Evolutionary conservation across 2,329 filamentous ascomycete species (phyloP).

Genomic region (Calonectria fujianensis): DNA sequence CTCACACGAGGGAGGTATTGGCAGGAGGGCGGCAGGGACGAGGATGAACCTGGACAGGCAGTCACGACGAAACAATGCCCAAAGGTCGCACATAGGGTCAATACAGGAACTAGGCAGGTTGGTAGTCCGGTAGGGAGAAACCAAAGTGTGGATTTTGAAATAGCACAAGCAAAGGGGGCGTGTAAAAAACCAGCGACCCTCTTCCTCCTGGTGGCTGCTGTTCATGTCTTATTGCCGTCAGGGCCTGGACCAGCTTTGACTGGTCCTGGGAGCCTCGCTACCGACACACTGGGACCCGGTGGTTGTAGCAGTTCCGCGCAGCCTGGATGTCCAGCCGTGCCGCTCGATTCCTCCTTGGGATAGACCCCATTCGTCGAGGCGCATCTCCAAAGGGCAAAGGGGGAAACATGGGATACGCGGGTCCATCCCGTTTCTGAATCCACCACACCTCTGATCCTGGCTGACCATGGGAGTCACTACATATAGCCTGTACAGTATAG

Average conservation of each 20-base stretch:
- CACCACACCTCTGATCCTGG: conserved; percentile 31
- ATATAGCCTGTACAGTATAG: background rate
- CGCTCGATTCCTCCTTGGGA: conserved; percentile 42
- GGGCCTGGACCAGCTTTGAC: conserved; percentile 46
- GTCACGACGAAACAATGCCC: conserved; percentile 13
- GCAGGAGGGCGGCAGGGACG: conserved; percentile 26
- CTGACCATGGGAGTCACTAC: conserved; percentile 1
- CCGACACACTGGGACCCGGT: conserved; percentile 52
- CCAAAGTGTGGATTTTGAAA: conserved; percentile 6
- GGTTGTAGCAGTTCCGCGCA: conserved; percentile 47
- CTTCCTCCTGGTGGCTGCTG: conserved; percentile 44
- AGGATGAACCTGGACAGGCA: conserved; percentile 28
- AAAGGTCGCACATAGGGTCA: conserved; percentile 12
- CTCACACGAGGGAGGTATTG: conserved; percentile 16
- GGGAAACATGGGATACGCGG: conserved; percentile 28
- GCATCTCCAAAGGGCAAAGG: conserved; percentile 36
- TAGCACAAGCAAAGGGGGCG: conserved; percentile 16
- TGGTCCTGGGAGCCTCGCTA: conserved; percentile 49
- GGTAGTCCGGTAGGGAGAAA: conserved; percentile 23
- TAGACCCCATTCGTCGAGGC: conserved; percentile 42
- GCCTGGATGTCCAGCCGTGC: conserved; percentile 40
- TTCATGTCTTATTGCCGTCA: conserved; percentile 48
- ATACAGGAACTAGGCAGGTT: background rate
- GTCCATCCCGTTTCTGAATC: conserved; percentile 37
- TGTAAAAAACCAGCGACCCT: conserved; percentile 31